A percentile compares a stretch with the other conserved stretches of the same genome.
phyloP scores from a whole-genome alignment of 495 filamentous ascomycete species.

The Penicillium pancosmium region DNA sequence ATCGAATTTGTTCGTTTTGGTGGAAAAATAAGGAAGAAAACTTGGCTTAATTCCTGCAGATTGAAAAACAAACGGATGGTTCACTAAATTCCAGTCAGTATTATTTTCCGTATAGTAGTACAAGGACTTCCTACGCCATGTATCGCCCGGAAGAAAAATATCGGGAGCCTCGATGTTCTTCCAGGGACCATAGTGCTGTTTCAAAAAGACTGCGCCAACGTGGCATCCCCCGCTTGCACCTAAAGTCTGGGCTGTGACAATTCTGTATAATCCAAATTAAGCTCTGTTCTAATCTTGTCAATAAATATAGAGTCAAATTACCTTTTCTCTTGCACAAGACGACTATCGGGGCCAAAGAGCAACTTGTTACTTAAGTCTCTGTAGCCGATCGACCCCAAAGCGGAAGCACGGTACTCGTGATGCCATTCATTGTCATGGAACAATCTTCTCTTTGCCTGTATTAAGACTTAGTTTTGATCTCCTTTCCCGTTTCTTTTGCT shows the following conservation, averaged over 20 bases:
- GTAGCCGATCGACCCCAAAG: constrained; percentile 15
- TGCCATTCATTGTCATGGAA: constrained; percentile 21
- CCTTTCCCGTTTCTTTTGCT: neutral
- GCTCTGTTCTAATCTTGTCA: neutral
- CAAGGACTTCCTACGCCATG: constrained; percentile 12
- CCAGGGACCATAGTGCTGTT: constrained; percentile 20
- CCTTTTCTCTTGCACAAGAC: constrained; percentile 20
- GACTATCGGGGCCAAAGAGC: constrained; percentile 18
- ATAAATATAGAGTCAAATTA: neutral
- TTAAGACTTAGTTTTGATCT: neutral
- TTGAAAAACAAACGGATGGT: constrained; percentile 16
- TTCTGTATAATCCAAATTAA: neutral
- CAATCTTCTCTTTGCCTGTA: constrained; percentile 19
- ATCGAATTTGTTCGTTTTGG: constrained; percentile 18
- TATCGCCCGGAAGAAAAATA: constrained; percentile 19
- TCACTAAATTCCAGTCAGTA: constrained; percentile 7
- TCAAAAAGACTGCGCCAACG: constrained; percentile 14
- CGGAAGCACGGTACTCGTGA: constrained; percentile 20
- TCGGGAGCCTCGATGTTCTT: constrained; percentile 6
- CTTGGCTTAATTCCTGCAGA: constrained; percentile 16
- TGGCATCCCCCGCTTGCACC: constrained; percentile 23
- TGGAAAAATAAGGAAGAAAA: constrained; percentile 16
- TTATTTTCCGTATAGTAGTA: neutral
- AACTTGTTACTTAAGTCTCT: constrained; percentile 15
- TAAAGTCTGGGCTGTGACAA: constrained; percentile 17